Conservation (phyloP, 768 basidiomycete species). For the Trametes elegans region DNA sequence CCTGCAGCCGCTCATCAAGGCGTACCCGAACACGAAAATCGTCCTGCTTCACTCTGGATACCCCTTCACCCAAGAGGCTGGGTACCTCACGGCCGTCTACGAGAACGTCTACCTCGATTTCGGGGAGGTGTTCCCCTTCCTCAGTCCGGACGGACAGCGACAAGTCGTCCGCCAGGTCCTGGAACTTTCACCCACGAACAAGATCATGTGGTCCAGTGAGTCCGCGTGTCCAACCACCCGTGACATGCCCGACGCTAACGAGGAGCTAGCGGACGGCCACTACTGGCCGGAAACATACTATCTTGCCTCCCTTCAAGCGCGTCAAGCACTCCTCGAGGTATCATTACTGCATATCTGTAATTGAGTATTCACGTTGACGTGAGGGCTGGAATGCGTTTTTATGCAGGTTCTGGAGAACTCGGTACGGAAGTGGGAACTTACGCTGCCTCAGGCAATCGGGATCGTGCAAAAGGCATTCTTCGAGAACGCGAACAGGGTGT, state of each 20-base stretch:
- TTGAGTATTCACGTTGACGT: no score
- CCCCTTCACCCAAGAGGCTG: conserved; percentile 75
- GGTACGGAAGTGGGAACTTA: conserved; percentile 48
- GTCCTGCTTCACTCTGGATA: conserved; percentile 78
- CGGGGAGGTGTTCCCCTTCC: conserved; percentile 72
- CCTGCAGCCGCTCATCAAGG: conserved; percentile 66
- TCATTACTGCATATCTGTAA: no score
- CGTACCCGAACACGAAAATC: conserved; percentile 56
- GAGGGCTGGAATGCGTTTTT: no score
- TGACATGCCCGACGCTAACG: not conserved
- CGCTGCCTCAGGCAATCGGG: conserved; percentile 49
- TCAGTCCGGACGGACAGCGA: conserved; percentile 64
- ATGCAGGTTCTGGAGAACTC: conserved; percentile 56
- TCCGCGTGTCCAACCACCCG: not conserved
- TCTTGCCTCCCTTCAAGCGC: conserved; percentile 61
- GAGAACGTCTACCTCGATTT: conserved; percentile 77
- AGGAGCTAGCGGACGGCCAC: conserved; percentile 63
- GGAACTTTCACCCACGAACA: conserved; percentile 73
- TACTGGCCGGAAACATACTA: conserved; percentile 82
- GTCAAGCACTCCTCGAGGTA: conserved; percentile 60
- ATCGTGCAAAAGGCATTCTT: conserved; percentile 61
- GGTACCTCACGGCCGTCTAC: conserved; percentile 71
- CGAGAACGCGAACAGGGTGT: conserved; percentile 63
- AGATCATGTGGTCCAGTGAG: conserved; percentile 80
- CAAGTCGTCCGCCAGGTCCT: conserved; percentile 58